phyloP scores from a whole-genome alignment of 495 filamentous ascomycete species.

The Daldinia vernicosa region DNA sequence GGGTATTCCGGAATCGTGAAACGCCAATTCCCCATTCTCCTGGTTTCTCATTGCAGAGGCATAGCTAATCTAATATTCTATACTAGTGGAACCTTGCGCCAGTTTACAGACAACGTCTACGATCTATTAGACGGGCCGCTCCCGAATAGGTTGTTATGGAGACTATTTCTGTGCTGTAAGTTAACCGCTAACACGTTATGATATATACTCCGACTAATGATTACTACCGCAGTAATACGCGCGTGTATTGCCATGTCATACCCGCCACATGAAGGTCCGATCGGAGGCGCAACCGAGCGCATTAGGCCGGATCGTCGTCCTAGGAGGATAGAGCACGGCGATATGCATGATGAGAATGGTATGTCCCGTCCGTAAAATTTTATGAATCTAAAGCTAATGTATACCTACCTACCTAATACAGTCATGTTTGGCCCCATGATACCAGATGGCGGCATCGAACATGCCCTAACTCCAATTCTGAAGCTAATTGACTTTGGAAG shows the following conservation, averaged over 20 bases:
- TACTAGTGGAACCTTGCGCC: neutral
- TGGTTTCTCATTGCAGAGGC: neutral
- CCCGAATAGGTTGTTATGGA: neutral
- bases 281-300: neutral
- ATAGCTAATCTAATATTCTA: neutral
- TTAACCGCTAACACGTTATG: neutral
- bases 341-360: constrained; percentile 3
- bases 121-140: neutral
- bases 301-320: neutral
- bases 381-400: neutral
- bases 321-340: neutral
- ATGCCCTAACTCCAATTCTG: neutral
- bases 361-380: neutral
- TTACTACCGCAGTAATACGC: neutral
- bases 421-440: neutral
- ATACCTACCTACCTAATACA: neutral
- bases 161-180: neutral
- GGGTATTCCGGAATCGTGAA: neutral
- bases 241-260: neutral
- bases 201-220: neutral
- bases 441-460: neutral
- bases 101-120: neutral
- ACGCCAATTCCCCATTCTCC: neutral
- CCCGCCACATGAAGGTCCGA: neutral
- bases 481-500: constrained; percentile 1